Base-by-base conservation (phyloP, 495 filamentous ascomycete species). In the Podospora pseudoanserina region DNA sequence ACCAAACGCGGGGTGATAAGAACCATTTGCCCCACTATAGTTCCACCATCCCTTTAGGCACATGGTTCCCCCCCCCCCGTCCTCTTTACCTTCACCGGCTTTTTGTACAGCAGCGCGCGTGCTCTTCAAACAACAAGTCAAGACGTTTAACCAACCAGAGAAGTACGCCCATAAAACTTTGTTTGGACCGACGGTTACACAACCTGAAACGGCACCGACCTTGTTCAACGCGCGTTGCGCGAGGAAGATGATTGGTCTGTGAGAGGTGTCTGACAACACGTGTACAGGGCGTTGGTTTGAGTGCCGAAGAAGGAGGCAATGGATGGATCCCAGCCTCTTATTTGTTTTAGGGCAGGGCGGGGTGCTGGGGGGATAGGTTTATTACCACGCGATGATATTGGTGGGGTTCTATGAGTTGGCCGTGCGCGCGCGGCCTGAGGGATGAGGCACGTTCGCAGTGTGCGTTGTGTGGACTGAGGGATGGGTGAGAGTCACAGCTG, bases 1-100 rank as follows among this genome's bases (percentile, higher is more conserved):
- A 49, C 39, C 39, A 49, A 68, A 64, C 59, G 62, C 63, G 67
- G 67, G 67, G 67, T 69, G 67, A 65, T 65, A 65, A 68, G 67
- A 26, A 23, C 23, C 1, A 34, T 49, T 56, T 32, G 11, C 26
- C 26, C 11, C 28, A 19, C 28, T 27, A 27, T 60, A 19, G 58
- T 26, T 26, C 58, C 13, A 49, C 39, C 39, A 13, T 49, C 9
- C 2, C 9, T 11, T 49, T 49, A 49, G 39, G 39, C 39, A 18
- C 9, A 49, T 11, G 39, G 34, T 11, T 0, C 39, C 13, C 39
- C 39, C 39, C 39, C 15, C 39, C 39, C 5, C 2, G 9, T 1
- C 39, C 39, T 11, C 39, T 49, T 49, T 5, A 5, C 13, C 13
- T 49, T 49, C 39, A 49, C 39, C 39, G 13, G 39, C 15, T 49